Percentiles rank a stretch among this genome's conserved stretches.
Conservation (phyloP, 2,329 filamentous ascomycete genomes). For the Cytospora mali region DNA sequence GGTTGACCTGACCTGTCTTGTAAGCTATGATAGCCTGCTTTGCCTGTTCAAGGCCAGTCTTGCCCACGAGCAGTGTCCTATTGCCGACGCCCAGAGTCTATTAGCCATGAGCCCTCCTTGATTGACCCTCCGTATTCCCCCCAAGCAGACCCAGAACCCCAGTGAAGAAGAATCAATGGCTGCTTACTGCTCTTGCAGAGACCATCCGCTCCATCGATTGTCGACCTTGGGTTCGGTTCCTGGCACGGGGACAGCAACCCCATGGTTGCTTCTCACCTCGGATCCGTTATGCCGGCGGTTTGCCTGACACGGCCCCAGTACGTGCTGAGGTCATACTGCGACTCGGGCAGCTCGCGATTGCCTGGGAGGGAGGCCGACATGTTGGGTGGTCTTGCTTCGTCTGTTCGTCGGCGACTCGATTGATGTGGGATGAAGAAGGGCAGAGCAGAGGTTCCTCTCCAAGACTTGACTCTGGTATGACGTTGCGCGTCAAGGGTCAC, state of each 20-base stretch:
- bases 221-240: background rate
- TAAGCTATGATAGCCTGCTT: constrained; percentile 82
- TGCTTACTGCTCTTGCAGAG: constrained; percentile 29
- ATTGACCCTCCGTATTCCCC: background rate
- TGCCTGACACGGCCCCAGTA: constrained; percentile 96
- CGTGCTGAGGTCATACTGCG: constrained; percentile 87
- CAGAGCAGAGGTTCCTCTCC: background rate
- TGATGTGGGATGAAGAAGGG: background rate
- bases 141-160: background rate
- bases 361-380: constrained; percentile 71
- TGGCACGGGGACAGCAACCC: background rate
- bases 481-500: background rate
- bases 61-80: constrained; percentile 85
- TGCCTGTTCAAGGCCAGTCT: constrained; percentile 78
- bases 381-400: constrained; percentile 21
- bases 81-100: background rate
- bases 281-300: constrained; percentile 87
- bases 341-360: constrained; percentile 80
- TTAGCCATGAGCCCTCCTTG: background rate
- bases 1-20: constrained; percentile 76
- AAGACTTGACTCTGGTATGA: background rate
- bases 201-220: constrained; percentile 6
- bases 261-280: constrained; percentile 70
- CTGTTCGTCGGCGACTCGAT: background rate
- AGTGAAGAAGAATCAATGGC: constrained; percentile 20